Evolutionary conservation across 306 rosid species (phyloP), one percentile per base, ranked within the genome.

Genomic region (Fragaria nilgerrensis): DNA sequence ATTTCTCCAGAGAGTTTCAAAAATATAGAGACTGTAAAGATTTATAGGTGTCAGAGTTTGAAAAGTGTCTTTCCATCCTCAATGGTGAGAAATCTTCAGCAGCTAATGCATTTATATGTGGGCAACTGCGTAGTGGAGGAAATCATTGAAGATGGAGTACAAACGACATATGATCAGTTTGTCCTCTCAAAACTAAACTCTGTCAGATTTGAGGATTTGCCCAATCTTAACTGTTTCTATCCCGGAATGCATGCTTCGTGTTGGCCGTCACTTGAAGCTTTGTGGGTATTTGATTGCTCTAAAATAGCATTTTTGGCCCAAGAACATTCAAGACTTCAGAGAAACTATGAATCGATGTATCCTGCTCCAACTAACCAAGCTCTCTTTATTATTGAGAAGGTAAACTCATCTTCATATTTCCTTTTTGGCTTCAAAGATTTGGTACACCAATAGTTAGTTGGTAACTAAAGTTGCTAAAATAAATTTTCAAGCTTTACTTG

Each of bases 41-140:
- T n/a, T n/a, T n/a, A n/a, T n/a, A n/a, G n/a, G n/a, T n/a, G n/a
- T n/a, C n/a, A n/a, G n/a, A 64, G 70, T 29, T 69, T 78, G 61
- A 63, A 53, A 59, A 52, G 45, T 61, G 23, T 83, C 25, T 78
- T 82, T 61, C 78, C 81, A 29, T 23, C 53, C 29, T 84, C 83
- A 32, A 3, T 81, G 16, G 80, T 77, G 7, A 81, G 56, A 59
- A n/a, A 67, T 76, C 79, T 86, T 19, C 16, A 6, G 2, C 61
- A 5, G 9, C 79, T 58, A 81, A n/a, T n/a, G n/a, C n/a, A n/a
- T n/a, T n/a, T n/a, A 34, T n/a, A 39, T 8, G n/a, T 86, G 61
- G 65, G 34, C 17, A 3, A 45, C 7, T 83, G 84, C 76, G 81
- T 27, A 13, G 78, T 78, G 34, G 70, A 23, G 44, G 82, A 76